Evolutionary conservation across 2,329 filamentous ascomycete species (phyloP).

Genomic region (Apiospora koreana): DNA sequence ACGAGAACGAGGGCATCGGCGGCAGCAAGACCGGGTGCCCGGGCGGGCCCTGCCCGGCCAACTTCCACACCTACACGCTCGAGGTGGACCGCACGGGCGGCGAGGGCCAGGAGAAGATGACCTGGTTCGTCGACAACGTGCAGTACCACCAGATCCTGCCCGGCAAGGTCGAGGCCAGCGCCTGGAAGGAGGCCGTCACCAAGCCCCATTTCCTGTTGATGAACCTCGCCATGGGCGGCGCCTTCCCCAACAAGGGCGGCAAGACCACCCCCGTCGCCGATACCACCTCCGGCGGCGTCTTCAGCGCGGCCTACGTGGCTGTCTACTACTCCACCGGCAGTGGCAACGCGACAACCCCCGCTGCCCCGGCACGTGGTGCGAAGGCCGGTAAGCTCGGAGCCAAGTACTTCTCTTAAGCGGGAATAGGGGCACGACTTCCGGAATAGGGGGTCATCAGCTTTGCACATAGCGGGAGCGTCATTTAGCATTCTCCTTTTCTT

Average conservation of each 20-base stretch:
- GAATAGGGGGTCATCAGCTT: neutral
- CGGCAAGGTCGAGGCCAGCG: conserved; percentile 23
- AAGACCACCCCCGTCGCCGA: conserved; percentile 22
- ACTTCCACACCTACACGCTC: conserved; percentile 31
- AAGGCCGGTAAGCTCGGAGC: neutral
- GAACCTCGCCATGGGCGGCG: conserved; percentile 31
- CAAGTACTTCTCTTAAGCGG: neutral
- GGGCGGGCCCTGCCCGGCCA: conserved; percentile 18
- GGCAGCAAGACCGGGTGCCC: conserved; percentile 15
- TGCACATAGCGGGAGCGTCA: neutral
- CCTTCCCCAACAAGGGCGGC: conserved; percentile 29
- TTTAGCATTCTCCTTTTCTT: neutral
- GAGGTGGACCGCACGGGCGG: conserved; percentile 24
- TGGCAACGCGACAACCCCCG: neutral
- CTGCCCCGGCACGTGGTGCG: too few relatives aligned
- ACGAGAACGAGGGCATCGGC: conserved; percentile 27
- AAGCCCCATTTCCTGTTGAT: conserved; percentile 28
- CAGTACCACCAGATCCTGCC: conserved; percentile 23
- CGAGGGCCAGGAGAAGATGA: conserved; percentile 19
- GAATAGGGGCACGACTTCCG: neutral
- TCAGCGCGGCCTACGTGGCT: conserved; percentile 22
- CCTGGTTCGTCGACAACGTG: conserved; percentile 28
- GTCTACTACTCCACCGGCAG: conserved; percentile 19
- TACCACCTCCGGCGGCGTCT: conserved; percentile 19
- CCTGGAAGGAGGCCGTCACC: conserved; percentile 27